A percentile compares a stretch with the other conserved stretches of the same genome.
Conservation (phyloP, 2,329 filamentous ascomycete genomes). For the Myriosclerotinia scirpicola region DNA sequence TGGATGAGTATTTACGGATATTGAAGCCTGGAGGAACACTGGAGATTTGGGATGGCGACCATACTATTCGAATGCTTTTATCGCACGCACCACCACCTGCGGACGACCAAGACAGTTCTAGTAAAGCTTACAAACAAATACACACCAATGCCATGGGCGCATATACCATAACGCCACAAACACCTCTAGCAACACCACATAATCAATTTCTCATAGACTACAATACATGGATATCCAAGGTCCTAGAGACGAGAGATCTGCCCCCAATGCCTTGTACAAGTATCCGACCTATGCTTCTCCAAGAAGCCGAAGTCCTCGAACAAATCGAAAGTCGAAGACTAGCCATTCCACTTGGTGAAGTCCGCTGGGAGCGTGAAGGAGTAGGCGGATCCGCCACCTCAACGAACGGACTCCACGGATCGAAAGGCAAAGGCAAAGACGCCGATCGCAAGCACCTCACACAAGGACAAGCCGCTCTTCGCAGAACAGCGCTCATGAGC, state of each 20-base stretch:
- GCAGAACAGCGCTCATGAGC: slow-evolving; percentile 77
- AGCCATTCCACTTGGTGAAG: slow-evolving; percentile 81
- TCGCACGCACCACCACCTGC: slow-evolving; percentile 63
- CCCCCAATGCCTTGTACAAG: slow-evolving; percentile 75
- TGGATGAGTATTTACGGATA: slow-evolving; percentile 75
- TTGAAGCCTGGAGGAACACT: slow-evolving; percentile 75
- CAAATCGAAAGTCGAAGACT: slow-evolving; percentile 73
- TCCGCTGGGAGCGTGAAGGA: slow-evolving; percentile 82
- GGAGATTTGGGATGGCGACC: slow-evolving; percentile 89
- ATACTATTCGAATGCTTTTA: slow-evolving; percentile 77
- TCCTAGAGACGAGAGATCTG: slow-evolving; percentile 69
- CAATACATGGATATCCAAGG: slow-evolving; percentile 77
- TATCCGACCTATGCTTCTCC: slow-evolving; percentile 73
- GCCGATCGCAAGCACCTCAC: slow-evolving; percentile 36
- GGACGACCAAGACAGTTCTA: slow-evolving; percentile 39
- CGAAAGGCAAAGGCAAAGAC: slow-evolving; percentile 39
- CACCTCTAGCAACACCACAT: slow-evolving; percentile 74
- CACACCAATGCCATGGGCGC: slow-evolving; percentile 70
- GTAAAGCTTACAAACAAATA: slow-evolving; percentile 60
- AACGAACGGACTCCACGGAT: slow-evolving; percentile 53
- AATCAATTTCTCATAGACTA: slow-evolving; percentile 83
- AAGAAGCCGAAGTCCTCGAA: slow-evolving; percentile 71
- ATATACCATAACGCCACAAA: slow-evolving; percentile 79
- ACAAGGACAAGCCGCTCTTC: slow-evolving; percentile 69
- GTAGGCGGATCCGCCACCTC: slow-evolving; percentile 61